A percentile compares a stretch with the other conserved stretches of the same genome.
Evolutionary conservation across 2,329 filamentous ascomycete genomes (phyloP).

Genomic region (Stagonosporopsis rhizophila): DNA sequence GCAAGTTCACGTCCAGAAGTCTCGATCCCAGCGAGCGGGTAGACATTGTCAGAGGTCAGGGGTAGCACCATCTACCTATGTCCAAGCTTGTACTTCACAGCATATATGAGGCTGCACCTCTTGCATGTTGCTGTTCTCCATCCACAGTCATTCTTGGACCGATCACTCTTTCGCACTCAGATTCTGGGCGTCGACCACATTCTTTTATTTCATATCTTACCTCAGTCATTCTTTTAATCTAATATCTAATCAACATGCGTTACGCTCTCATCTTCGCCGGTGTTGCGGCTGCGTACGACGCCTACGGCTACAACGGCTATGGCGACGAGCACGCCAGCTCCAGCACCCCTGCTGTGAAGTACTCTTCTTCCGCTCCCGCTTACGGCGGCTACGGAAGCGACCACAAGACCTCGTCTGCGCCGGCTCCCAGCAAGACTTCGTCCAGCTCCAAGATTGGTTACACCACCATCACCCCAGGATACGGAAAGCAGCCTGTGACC

Average conservation of each 20-base stretch:
- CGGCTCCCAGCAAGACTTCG: slow-evolving; percentile 17
- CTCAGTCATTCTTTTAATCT: slow-evolving; percentile 34
- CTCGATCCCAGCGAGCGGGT: not conserved
- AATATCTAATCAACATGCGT: slow-evolving; percentile 28
- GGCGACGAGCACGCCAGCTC: slow-evolving; percentile 9
- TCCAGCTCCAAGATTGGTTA: slow-evolving; percentile 27
- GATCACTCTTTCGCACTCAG: slow-evolving; percentile 27
- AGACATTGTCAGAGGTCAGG: slow-evolving; percentile 8
- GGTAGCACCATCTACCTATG: slow-evolving; percentile 4
- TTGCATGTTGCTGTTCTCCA: slow-evolving; percentile 7
- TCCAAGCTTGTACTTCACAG: slow-evolving; percentile 7
- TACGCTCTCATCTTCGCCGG: slow-evolving; percentile 36
- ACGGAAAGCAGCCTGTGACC: slow-evolving; percentile 36
- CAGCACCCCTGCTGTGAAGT: slow-evolving; percentile 17
- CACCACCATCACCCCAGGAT: slow-evolving; percentile 39
- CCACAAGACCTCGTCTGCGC: slow-evolving; percentile 15
- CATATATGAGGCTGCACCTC: slow-evolving; percentile 13
- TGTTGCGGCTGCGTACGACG: slow-evolving; percentile 33
- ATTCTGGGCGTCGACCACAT: slow-evolving; percentile 20
- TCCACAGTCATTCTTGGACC: slow-evolving; percentile 25
- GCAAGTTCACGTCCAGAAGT: slow-evolving; percentile 5
- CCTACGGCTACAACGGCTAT: slow-evolving; percentile 24
- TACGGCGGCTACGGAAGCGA: slow-evolving; percentile 13
- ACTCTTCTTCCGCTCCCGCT: slow-evolving; percentile 3
- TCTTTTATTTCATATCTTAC: slow-evolving; percentile 27